Conservation (phyloP, 805 yeast species). For the Candida piceae region DNA sequence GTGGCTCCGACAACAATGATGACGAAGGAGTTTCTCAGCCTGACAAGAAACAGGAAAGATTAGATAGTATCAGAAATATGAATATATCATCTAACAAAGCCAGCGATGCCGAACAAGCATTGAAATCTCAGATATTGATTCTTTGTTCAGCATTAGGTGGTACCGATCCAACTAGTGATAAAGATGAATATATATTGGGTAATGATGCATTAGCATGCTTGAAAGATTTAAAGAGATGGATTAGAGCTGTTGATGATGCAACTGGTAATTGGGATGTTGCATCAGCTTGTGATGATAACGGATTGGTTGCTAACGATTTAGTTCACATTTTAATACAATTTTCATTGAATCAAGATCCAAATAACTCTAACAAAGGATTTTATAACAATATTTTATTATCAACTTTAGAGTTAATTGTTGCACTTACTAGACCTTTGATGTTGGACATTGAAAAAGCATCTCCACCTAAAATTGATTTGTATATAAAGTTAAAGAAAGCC, state of each 20-base stretch:
- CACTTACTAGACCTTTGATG: conserved; percentile 81
- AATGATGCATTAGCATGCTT: conserved; percentile 84
- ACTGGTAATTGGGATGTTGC: conserved; percentile 75
- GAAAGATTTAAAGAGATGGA: conserved; percentile 85
- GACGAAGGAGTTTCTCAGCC: background rate
- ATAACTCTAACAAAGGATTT: conserved; percentile 31
- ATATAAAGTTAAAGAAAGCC: conserved; percentile 55
- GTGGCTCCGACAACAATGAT: conserved; percentile 1
- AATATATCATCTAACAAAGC: conserved; percentile 4
- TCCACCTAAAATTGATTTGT: conserved; percentile 50
- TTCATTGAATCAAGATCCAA: conserved; percentile 29
- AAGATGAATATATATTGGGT: conserved; percentile 62
- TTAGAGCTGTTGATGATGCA: conserved; percentile 74
- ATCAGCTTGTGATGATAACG: conserved; percentile 77
- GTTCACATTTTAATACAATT: conserved; percentile 69
- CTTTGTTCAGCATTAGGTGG: conserved; percentile 91
- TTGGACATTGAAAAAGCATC: conserved; percentile 54
- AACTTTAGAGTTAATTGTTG: conserved; percentile 73
- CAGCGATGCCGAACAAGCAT: conserved; percentile 29
- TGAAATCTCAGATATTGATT: conserved; percentile 71
- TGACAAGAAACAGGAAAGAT: conserved; percentile 4
- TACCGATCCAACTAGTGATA: conserved; percentile 55
- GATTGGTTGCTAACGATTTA: conserved; percentile 68
- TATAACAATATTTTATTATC: conserved; percentile 64
- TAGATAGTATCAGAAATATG: conserved; percentile 2